Conservation (phyloP, 768 basidiomycete species). For the Coprinopsis cinerea region DNA sequence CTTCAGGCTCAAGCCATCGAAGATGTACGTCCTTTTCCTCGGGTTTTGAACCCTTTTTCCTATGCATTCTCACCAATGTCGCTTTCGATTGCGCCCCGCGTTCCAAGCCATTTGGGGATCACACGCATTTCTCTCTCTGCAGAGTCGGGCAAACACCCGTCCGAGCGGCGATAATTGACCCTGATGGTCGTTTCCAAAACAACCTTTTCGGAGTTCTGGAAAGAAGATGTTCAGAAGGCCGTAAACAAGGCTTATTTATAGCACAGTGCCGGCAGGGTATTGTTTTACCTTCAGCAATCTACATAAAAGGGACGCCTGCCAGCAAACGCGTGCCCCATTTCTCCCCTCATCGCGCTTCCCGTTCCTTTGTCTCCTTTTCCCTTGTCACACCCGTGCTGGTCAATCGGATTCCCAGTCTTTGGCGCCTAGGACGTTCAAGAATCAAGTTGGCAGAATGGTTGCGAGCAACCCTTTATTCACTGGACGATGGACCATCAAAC, state of each 20-base stretch:
- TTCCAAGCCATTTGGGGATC: no score
- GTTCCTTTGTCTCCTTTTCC: neutral
- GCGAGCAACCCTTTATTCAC: constrained; percentile 41
- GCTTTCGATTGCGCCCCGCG: no score
- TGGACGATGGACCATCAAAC: constrained; percentile 42
- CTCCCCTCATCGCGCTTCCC: neutral
- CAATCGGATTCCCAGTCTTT: neutral
- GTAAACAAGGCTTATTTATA: neutral
- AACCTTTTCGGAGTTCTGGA: constrained; percentile 1
- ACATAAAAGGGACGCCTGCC: neutral
- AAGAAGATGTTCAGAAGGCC: neutral
- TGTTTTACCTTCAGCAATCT: neutral
- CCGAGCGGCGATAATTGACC: neutral
- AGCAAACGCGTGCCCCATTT: neutral
- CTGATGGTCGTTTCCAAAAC: neutral
- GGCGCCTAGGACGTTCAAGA: no score
- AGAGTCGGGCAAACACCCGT: neutral
- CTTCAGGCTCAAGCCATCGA: no score
- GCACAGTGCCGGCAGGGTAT: neutral
- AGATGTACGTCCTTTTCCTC: no score
- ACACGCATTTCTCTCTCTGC: no score
- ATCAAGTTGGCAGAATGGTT: constrained; percentile 35
- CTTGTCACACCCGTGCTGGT: neutral
- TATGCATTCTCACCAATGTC: no score
- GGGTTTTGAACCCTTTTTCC: no score